These are phyloP conservation scores for Myxozyma sirexii DNA, from an alignment of 805 yeast genomes.

Conservation along the genomic window DNA sequence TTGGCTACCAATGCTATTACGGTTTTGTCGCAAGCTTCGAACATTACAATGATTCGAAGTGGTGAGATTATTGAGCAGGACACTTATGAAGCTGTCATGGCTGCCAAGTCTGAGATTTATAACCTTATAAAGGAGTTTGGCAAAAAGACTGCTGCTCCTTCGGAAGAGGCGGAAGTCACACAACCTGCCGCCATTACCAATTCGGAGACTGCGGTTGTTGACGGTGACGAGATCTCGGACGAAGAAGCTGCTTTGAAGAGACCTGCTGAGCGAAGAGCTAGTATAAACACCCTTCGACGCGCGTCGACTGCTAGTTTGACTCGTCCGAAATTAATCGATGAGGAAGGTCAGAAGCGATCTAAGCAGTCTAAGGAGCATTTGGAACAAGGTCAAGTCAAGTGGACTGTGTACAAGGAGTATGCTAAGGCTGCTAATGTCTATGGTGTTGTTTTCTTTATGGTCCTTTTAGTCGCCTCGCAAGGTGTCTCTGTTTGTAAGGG, in stretches of 20 bases:
- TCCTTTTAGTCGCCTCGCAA: slow-evolving; percentile 48
- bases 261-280: slow-evolving; percentile 10
- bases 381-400: slow-evolving; percentile 92
- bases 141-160: slow-evolving; percentile 28
- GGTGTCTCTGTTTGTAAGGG: slow-evolving; percentile 37
- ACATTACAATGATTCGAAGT: slow-evolving; percentile 66
- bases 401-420: slow-evolving; percentile 80
- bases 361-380: slow-evolving; percentile 63
- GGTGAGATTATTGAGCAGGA: slow-evolving; percentile 47
- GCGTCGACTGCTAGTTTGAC: slow-evolving; percentile 67
- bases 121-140: slow-evolving; percentile 36
- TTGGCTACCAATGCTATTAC: slow-evolving; percentile 86
- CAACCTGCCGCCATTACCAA: not conserved
- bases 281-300: slow-evolving; percentile 49
- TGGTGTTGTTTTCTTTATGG: slow-evolving; percentile 63
- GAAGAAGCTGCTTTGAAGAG: slow-evolving; percentile 21
- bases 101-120: slow-evolving; percentile 28
- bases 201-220: slow-evolving; percentile 12
- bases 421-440: slow-evolving; percentile 82
- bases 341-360: slow-evolving; percentile 35
- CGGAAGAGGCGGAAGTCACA: slow-evolving; percentile 11
- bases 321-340: slow-evolving; percentile 37
- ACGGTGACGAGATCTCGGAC: slow-evolving; percentile 23
- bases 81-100: slow-evolving; percentile 38
- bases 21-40: slow-evolving; percentile 74